Evolutionary conservation across 1,139 yeast genomes (phyloP), one percentile per base, ranked within the genome.

Genomic region (Lipomyces yarrowii): DNA sequence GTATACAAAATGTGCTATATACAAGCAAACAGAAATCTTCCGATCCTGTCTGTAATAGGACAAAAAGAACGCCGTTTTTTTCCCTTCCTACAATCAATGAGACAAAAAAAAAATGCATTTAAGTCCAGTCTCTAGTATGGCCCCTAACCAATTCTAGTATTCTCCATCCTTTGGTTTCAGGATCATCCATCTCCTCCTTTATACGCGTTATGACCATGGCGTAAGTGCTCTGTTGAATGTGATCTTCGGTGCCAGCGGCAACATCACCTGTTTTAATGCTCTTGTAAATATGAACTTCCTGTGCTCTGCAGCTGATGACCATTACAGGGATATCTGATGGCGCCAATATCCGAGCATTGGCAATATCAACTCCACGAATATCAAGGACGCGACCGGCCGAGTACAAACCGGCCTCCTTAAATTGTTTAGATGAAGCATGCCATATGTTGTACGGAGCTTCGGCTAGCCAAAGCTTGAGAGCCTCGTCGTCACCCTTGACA

Each of bases 371-470:
- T 58, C 97, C 97, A 79, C 99, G 87, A 73, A 96, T 91, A 77
- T 96, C 99, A 75, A 94, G 84, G 71, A 96, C 91, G 71, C 87
- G 86, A 62, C 98, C 96, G 73, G 96, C 99, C 23, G 98, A 88
- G 74, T 90, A 90, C 64, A 94, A 82, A 10, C 96, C 97, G 78
- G 93, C 97, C 75, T 93, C 96, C 74, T 89, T 86, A 77, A 92
- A 88, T 76, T 91, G 96, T 79, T 96, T 96, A 77, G 94, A 92
- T 77, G 90, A 91, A 54, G 98, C 97, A 72, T 90, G 87, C 87
- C 97, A 92, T 64, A 96, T 96, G 77, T 94, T 93, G 81, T 82
- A 92, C 52, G 99, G 98, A 42, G 98, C 98, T 79, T 96, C 99
- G 63, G 96, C 89, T 69, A 96, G 85, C 99, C 99, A 96, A 73